Conservation (phyloP, 192 early-diverging fungal species). For the Powellomyces hirtus region DNA sequence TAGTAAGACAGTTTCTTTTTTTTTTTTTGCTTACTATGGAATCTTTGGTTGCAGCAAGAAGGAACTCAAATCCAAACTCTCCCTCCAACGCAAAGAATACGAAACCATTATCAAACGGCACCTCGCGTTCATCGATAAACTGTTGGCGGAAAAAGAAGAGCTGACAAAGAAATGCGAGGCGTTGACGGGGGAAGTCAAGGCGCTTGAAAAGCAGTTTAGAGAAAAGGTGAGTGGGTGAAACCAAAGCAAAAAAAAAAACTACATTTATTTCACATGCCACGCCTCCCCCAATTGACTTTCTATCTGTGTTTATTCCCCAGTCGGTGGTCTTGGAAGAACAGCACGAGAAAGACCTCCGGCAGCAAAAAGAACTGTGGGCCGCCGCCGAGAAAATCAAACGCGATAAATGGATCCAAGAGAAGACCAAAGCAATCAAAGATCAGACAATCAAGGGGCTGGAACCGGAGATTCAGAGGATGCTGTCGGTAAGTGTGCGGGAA, state of each 20-base stretch:
- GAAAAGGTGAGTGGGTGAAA: conserved; percentile 37
- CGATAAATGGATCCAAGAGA: conserved; percentile 65
- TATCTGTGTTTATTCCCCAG: conserved; percentile 13
- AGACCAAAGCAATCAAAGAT: conserved; percentile 59
- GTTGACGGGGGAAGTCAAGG: conserved; percentile 50
- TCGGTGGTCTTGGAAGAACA: conserved; percentile 45
- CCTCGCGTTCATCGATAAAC: conserved; percentile 55
- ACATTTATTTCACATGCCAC: not conserved
- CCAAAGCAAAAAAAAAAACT: not conserved
- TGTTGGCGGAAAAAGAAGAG: conserved; percentile 58
- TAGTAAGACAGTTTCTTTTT: too few relatives aligned
- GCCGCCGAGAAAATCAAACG: conserved; percentile 58
- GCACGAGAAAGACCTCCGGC: conserved; percentile 46
- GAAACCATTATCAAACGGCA: conserved; percentile 59
- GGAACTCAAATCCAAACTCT: conserved; percentile 55
- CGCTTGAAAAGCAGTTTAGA: conserved; percentile 45
- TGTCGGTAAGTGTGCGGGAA: conserved; percentile 35
- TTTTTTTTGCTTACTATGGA: not conserved
- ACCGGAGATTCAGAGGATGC: conserved; percentile 60
- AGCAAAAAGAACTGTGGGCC: conserved; percentile 56
- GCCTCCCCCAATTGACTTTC: too few relatives aligned
- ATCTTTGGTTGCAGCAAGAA: conserved; percentile 36
- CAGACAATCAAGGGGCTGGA: conserved; percentile 60
- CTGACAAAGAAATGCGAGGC: conserved; percentile 49
- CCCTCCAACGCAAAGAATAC: conserved; percentile 59